Conservation (phyloP, 345 rosid genomes). For the Raphanus raphanistrum region DNA sequence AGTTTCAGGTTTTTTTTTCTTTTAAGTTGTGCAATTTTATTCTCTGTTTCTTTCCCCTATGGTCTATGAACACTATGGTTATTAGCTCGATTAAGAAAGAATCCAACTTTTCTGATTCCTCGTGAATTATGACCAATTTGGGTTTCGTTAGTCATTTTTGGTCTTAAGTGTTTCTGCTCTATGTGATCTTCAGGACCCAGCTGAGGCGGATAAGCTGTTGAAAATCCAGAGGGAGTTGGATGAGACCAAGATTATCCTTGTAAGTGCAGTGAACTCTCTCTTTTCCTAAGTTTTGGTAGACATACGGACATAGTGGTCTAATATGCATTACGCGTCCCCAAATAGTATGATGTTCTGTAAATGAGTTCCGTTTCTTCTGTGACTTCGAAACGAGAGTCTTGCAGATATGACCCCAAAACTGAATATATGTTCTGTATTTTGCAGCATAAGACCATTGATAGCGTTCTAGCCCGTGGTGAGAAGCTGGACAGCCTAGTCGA, state of each 20-base stretch:
- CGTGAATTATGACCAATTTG: background rate
- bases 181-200: background rate
- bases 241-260: background rate
- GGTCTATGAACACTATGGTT: background rate
- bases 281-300: background rate
- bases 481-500: background rate
- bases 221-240: background rate
- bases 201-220: background rate
- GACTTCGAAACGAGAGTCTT: background rate
- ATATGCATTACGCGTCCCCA: background rate
- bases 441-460: background rate
- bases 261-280: background rate
- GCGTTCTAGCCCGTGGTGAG: background rate
- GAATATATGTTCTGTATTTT: background rate
- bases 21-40: background rate
- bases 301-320: background rate
- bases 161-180: background rate
- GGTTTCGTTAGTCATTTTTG: background rate
- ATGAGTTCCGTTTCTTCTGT: background rate
- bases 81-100: background rate
- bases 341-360: background rate
- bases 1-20: background rate
- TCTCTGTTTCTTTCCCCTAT: background rate
- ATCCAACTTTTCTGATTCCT: background rate
- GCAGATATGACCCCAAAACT: background rate